Evolutionary conservation across 345 rosid genomes (phyloP).

Genomic region (Syzygium grande): DNA sequence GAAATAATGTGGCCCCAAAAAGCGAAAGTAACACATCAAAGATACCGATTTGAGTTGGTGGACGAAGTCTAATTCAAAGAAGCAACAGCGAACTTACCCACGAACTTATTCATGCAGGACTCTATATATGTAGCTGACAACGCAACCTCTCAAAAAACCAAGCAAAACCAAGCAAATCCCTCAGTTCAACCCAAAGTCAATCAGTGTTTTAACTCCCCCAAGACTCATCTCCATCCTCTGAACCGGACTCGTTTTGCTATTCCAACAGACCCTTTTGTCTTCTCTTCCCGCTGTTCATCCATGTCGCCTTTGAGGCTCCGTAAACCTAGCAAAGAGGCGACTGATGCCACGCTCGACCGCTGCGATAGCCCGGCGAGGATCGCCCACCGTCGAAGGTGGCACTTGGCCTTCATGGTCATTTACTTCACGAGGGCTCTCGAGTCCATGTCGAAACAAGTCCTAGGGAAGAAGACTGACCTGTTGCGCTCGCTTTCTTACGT

Average conservation of each 20-base stretch:
- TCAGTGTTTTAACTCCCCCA: background rate
- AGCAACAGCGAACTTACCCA: background rate
- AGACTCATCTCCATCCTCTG: background rate
- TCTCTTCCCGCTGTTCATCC: background rate
- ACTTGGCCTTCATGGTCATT: background rate
- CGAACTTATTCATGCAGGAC: background rate
- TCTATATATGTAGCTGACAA: background rate
- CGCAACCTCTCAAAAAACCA: background rate
- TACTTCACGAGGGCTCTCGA: background rate
- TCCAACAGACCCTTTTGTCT: background rate
- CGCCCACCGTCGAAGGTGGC: background rate
- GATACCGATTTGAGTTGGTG: rapidly evolving
- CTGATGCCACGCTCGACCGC: rapidly evolving
- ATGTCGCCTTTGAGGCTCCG: background rate
- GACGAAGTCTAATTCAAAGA: rapidly evolving
- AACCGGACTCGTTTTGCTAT: background rate
- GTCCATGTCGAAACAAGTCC: background rate
- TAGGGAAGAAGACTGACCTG: background rate
- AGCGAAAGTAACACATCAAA: rapidly evolving
- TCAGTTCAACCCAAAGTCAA: background rate
- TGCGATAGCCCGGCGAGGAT: rapidly evolving
- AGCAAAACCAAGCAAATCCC: background rate
- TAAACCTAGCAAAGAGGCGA: background rate
- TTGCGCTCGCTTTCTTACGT: background rate
- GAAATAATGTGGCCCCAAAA: background rate